These are phyloP conservation scores for Xylariaceae sp. DNA, from an alignment of 2,329 filamentous ascomycete species.

Conservation along the genomic window DNA sequence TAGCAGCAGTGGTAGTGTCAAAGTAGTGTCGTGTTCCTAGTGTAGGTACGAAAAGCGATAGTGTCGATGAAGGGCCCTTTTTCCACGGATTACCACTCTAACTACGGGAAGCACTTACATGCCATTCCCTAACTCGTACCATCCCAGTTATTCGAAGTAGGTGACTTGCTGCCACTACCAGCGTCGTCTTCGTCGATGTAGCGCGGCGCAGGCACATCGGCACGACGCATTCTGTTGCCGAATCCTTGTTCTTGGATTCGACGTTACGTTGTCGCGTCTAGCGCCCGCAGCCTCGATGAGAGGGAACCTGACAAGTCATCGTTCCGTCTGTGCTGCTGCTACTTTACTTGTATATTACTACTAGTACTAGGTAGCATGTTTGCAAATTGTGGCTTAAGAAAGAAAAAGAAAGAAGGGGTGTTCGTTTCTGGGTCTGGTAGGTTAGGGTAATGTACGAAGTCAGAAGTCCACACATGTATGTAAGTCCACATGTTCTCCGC, in stretches of 20 bases:
- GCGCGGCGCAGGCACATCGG: constrained; percentile 21
- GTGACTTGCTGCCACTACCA: background rate
- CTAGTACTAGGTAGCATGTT: background rate
- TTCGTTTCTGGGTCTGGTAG: too few species aligned
- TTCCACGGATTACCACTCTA: background rate
- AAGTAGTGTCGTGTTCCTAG: background rate
- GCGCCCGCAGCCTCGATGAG: constrained; percentile 8
- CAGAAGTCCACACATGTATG: too few species aligned
- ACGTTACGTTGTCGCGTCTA: constrained; percentile 28
- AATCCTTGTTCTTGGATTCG: constrained; percentile 27
- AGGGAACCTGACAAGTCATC: constrained; percentile 14
- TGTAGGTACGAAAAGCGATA: background rate
- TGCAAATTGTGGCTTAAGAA: background rate
- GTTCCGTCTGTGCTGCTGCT: background rate
- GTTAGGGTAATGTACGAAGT: too few species aligned
- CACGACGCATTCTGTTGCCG: constrained; percentile 11
- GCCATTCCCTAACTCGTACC: too few species aligned
- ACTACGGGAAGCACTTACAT: too few species aligned
- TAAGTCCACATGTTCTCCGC: too few species aligned
- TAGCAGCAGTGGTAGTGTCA: background rate
- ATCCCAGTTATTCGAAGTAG: too few species aligned
- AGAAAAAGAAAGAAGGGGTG: background rate
- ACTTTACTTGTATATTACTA: background rate
- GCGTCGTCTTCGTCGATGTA: constrained; percentile 15
- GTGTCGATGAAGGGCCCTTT: background rate